Conservation (phyloP, 371 early-diverging fungal genomes). For the Dinochytrium kinnereticum region DNA sequence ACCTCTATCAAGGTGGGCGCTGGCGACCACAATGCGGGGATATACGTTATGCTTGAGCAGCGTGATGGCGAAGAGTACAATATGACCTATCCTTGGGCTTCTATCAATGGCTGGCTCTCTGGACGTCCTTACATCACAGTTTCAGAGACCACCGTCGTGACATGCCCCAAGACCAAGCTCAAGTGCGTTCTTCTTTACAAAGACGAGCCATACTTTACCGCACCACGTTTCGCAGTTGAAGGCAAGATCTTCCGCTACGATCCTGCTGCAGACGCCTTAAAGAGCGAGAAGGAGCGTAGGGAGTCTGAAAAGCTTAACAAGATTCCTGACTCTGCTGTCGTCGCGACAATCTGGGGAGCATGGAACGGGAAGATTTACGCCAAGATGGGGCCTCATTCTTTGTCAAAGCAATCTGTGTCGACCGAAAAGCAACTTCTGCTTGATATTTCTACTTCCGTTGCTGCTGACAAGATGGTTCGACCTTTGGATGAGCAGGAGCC, state of each 20-base stretch:
- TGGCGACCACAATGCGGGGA: slow-evolving; percentile 59
- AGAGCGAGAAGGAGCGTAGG: slow-evolving; percentile 37
- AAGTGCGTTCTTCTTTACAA: slow-evolving; percentile 86
- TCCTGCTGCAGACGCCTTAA: slow-evolving; percentile 33
- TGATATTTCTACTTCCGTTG: slow-evolving; percentile 55
- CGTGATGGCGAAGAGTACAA: slow-evolving; percentile 77
- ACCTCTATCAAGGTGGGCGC: slow-evolving; percentile 73
- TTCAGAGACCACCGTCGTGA: slow-evolving; percentile 78
- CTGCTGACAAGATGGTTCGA: slow-evolving; percentile 56
- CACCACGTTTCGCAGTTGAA: slow-evolving; percentile 78
- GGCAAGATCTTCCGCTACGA: slow-evolving; percentile 75
- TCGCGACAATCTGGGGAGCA: slow-evolving; percentile 62
- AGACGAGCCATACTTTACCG: slow-evolving; percentile 69
- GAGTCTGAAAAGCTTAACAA: slow-evolving; percentile 47
- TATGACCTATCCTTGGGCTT: slow-evolving; percentile 89
- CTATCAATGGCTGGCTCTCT: slow-evolving; percentile 88
- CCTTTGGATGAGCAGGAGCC: slow-evolving; percentile 62
- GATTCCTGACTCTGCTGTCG: slow-evolving; percentile 51
- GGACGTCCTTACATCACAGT: slow-evolving; percentile 91
- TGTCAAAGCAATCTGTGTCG: neutral
- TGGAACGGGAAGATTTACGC: slow-evolving; percentile 63
- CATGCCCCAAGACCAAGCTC: slow-evolving; percentile 77
- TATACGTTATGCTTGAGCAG: slow-evolving; percentile 56
- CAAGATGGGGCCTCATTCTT: neutral
- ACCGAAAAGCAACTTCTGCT: slow-evolving; percentile 49